Evolutionary conservation across 805 yeast genomes (phyloP).

Genomic region (Ogataea polymorpha): DNA sequence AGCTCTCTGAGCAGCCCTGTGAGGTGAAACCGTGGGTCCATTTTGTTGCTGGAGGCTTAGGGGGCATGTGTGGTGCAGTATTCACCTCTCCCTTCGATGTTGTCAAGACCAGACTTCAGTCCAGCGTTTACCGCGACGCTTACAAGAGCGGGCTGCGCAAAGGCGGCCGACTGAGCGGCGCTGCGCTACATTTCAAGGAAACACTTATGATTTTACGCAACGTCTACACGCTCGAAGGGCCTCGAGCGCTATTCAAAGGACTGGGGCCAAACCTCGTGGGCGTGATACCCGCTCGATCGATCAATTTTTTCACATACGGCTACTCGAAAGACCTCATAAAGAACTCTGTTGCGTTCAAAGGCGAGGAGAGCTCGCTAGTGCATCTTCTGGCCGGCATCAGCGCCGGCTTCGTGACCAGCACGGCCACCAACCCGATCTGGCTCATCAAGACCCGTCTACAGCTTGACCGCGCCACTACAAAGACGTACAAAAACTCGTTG

Average conservation of each 20-base stretch:
- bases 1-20: slow-evolving; percentile 1
- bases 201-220: slow-evolving; percentile 69
- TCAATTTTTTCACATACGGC: slow-evolving; percentile 96
- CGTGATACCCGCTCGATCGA: slow-evolving; percentile 96
- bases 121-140: slow-evolving; percentile 68
- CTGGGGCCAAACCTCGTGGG: slow-evolving; percentile 96
- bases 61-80: slow-evolving; percentile 97
- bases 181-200: slow-evolving; percentile 71
- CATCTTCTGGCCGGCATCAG: slow-evolving; percentile 82
- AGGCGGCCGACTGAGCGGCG: slow-evolving; percentile 29
- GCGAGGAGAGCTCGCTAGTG: slow-evolving; percentile 77
- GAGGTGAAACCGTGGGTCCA: slow-evolving; percentile 63
- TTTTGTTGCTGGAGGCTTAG: slow-evolving; percentile 88
- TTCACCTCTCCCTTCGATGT: slow-evolving; percentile 95
- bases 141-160: slow-evolving; percentile 38
- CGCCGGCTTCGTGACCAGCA: slow-evolving; percentile 93
- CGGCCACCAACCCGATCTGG: slow-evolving; percentile 98
- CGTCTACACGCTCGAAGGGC: slow-evolving; percentile 76
- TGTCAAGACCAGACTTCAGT: slow-evolving; percentile 91
- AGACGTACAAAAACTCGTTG: slow-evolving; percentile 75
- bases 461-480: slow-evolving; percentile 65
- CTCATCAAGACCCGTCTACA: slow-evolving; percentile 91
- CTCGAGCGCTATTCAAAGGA: slow-evolving; percentile 86
- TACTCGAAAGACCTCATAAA: slow-evolving; percentile 79
- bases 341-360: slow-evolving; percentile 55